Evolutionary conservation across 2,329 filamentous ascomycete species (phyloP).

Genomic region (Fulvia fulva): DNA sequence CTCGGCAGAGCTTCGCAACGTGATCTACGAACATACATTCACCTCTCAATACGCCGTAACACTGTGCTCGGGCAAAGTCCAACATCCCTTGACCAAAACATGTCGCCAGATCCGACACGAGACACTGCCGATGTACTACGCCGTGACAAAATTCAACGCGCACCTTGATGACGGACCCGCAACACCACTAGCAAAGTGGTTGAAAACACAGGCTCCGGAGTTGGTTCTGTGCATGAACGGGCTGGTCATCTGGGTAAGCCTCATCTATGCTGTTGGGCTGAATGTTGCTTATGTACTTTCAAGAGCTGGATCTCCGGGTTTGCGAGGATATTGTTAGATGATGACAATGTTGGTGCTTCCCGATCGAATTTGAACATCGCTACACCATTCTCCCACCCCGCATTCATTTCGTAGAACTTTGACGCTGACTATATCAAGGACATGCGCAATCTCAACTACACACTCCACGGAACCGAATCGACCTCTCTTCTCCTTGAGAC

Average conservation of each 20-base stretch:
- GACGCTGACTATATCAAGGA: constrained; percentile 11
- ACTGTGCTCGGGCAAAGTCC: constrained; percentile 10
- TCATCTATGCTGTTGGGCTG: no score
- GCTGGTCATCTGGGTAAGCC: constrained; percentile 23
- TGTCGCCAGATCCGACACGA: constrained; percentile 23
- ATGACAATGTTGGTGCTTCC: neutral
- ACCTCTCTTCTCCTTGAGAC: constrained; percentile 6
- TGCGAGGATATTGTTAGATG: neutral
- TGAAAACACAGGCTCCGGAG: constrained; percentile 15
- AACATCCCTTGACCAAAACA: constrained; percentile 21
- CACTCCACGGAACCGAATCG: constrained; percentile 17
- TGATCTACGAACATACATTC: constrained; percentile 17
- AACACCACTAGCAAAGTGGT: constrained; percentile 22
- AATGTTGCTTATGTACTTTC: neutral
- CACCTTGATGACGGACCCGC: constrained; percentile 27
- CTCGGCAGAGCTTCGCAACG: constrained; percentile 4
- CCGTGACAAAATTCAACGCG: constrained; percentile 24
- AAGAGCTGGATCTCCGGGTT: neutral
- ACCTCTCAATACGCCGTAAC: constrained; percentile 20
- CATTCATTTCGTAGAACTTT: no score
- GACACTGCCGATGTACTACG: constrained; percentile 21
- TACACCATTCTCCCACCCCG: no score
- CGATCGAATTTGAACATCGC: no score
- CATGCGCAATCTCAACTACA: constrained; percentile 26
- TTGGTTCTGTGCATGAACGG: constrained; percentile 14